phyloP scores from a whole-genome alignment of 306 rosid species.

The Hippophae gyantsensis region DNA sequence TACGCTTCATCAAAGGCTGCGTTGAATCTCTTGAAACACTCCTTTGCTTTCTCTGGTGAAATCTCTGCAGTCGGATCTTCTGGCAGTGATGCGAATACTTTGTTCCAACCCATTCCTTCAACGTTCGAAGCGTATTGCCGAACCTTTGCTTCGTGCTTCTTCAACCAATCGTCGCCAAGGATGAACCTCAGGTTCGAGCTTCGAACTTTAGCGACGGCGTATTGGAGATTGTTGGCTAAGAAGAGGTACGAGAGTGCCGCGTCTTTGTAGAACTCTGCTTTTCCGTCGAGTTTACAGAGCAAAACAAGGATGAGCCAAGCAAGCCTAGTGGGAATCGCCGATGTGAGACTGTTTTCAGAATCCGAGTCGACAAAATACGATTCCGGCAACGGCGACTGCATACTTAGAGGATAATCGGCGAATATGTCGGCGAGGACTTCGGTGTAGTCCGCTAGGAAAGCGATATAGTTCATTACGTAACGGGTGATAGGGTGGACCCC shows the following conservation, averaged over 20 bases:
- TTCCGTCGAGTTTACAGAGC: slow-evolving; percentile 78
- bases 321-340: slow-evolving; percentile 34
- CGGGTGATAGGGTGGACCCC: slow-evolving; percentile 89
- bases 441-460: slow-evolving; percentile 53
- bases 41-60: slow-evolving; percentile 35
- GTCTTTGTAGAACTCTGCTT: slow-evolving; percentile 55
- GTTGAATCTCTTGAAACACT: slow-evolving; percentile 29
- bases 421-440: slow-evolving; percentile 40
- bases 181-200: slow-evolving; percentile 42
- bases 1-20: slow-evolving; percentile 40
- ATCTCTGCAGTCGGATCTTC: slow-evolving; percentile 46
- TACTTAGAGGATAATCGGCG: slow-evolving; percentile 41
- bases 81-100: slow-evolving; percentile 38
- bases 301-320: slow-evolving; percentile 66
- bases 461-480: slow-evolving; percentile 73
- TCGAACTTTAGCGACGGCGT: slow-evolving; percentile 56
- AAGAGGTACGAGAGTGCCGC: slow-evolving; percentile 69
- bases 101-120: slow-evolving; percentile 70
- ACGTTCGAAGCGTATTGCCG: slow-evolving; percentile 56
- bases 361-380: slow-evolving; percentile 36
- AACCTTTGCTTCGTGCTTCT: slow-evolving; percentile 54
- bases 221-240: slow-evolving; percentile 85
- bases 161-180: slow-evolving; percentile 57
- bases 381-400: slow-evolving; percentile 54
- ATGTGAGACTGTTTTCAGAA: slow-evolving; percentile 11